Conservation (phyloP, 2,329 filamentous ascomycete species). For the Aspergillus sojae region DNA sequence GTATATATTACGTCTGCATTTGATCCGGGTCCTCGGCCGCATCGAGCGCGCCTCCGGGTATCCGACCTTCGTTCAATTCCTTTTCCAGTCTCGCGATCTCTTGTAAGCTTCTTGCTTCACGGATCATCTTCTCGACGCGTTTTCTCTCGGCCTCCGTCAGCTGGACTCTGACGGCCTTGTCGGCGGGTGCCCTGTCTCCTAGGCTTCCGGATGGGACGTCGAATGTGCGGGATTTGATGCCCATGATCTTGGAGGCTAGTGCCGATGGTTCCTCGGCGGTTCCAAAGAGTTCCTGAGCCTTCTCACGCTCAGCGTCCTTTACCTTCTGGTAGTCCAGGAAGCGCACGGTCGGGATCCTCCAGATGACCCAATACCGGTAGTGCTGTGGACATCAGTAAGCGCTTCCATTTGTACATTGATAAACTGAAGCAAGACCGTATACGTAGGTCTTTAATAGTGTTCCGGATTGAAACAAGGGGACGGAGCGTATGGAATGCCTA, state of each 20-base stretch:
- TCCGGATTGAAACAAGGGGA: background rate
- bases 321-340: constrained; percentile 95
- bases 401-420: background rate
- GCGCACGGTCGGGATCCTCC: constrained; percentile 78
- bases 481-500: constrained; percentile 47
- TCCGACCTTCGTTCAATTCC: constrained; percentile 82
- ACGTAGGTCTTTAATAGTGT: background rate
- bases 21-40: constrained; percentile 37
- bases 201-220: constrained; percentile 51
- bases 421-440: background rate
- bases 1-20: constrained; percentile 40
- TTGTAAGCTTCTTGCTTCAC: constrained; percentile 82
- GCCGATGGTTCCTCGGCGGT: constrained; percentile 74
- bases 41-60: constrained; percentile 66
- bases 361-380: constrained; percentile 91
- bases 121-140: constrained; percentile 82
- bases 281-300: constrained; percentile 81
- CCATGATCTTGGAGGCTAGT: constrained; percentile 81
- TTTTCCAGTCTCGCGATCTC: constrained; percentile 92
- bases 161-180: constrained; percentile 75
- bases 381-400: constrained; percentile 57
- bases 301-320: constrained; percentile 77
- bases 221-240: constrained; percentile 77
- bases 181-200: constrained; percentile 44
- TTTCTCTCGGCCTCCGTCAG: constrained; percentile 87